Conservation (phyloP, 2,329 filamentous ascomycete species). For the Xylaria arbuscula region DNA sequence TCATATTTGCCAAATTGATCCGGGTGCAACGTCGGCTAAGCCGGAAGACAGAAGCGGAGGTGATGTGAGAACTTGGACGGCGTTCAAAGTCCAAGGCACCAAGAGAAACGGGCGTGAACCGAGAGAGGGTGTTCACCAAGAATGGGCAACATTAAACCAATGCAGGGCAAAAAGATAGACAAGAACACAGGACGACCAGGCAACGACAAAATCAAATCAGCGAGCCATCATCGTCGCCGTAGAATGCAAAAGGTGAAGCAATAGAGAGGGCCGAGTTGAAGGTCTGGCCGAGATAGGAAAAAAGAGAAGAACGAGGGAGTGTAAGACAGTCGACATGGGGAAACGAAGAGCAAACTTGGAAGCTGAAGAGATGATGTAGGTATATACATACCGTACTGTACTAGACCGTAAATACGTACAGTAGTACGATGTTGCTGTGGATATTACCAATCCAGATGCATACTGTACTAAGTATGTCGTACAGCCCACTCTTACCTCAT, state of each 20-base stretch:
- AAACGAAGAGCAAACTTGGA: background rate
- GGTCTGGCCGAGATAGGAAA: background rate
- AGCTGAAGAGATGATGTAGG: constrained; percentile 2
- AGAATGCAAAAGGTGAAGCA: constrained; percentile 19
- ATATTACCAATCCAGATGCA: constrained; percentile 10
- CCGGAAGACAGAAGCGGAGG: background rate
- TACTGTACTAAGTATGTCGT: background rate
- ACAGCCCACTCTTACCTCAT: background rate
- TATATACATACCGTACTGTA: background rate
- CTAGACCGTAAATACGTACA: background rate
- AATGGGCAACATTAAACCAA: constrained; percentile 30
- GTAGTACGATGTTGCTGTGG: background rate
- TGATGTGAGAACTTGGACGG: background rate
- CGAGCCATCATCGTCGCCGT: constrained; percentile 18
- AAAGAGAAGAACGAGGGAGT: background rate
- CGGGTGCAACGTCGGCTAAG: background rate
- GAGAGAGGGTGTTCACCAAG: constrained; percentile 21
- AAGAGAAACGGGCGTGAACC: constrained; percentile 8
- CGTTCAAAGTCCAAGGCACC: constrained; percentile 1
- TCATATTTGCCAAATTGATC: constrained; percentile 41
- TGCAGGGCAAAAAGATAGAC: constrained; percentile 24
- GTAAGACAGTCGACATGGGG: constrained; percentile 3
- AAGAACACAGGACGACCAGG: constrained; percentile 17
- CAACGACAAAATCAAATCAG: constrained; percentile 11
- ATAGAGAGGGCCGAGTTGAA: constrained; percentile 10